Evolutionary conservation across 2,329 filamentous ascomycete species (phyloP), one percentile per base, ranked within the genome.

Genomic region (Beauveria scarabaeidicola): DNA sequence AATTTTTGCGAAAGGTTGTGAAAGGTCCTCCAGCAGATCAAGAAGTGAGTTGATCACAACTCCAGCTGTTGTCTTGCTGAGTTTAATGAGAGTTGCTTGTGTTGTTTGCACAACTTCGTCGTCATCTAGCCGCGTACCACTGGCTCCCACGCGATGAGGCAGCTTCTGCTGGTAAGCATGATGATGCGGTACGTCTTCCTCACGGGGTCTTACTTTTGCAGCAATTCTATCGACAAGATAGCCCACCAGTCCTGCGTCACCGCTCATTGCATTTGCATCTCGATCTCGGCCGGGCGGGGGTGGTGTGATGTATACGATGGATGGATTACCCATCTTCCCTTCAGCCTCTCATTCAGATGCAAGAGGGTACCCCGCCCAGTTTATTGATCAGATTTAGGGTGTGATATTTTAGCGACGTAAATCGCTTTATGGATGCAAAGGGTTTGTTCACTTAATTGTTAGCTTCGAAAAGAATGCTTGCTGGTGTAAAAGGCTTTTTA

Each of bases 61-160:
- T 51, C 74, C 69, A 62, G 86, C 78, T 36, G 77, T 79, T 41
- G 76, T 75, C 47, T 75, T 74, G 70, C 84, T 85, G 65, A 87
- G 75, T 65, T 83, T 80, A 63, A 87, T 75, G 54, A 88, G 76
- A 6, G 83, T 86, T 27, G 80, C 77, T 66, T 83, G 81, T 21
- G 84, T 86, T 59, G 84, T 81, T 61, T 78, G 73, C 55, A 84
- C 78, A 62, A 87, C 77, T 54, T 86, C 82, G 72, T 88, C 85
- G 67, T 83, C 79, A 60, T 77, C 73, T 62, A 86, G 77, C 64
- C 82, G 80, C 66, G 81, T 78, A 64, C 77, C 75, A 61, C 77
- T 77, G 61, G 78, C 81, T 66, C 84, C 83, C 59, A 83, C 85
- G 64, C 82, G 79, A 73, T 87, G 83, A 59, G 84, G 84, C 59